Base-by-base conservation (phyloP, 352 stramenopile species). In the Pythium brassicae region DNA sequence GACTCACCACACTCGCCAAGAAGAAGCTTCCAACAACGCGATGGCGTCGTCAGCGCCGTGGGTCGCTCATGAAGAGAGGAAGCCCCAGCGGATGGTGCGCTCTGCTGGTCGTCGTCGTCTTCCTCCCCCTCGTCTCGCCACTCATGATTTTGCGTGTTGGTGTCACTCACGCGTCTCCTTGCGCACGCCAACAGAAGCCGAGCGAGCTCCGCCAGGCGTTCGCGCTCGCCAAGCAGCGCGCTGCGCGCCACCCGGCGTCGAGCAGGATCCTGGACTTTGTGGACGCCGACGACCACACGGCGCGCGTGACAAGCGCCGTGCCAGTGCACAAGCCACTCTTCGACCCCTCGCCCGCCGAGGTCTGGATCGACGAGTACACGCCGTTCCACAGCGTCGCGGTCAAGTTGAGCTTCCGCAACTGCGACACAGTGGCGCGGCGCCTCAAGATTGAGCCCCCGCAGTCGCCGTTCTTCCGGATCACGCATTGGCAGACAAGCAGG, bases 361-460 rank as follows among this genome's bases (percentile, higher is more conserved):
- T 98, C 48, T 87, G 90, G 68, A 98, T 98, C 62, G 84, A 96
- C 50, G 83, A 97, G 57, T 98, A 98, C 70, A 89, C 80, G 42
- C 85, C 92, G 4, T 98, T 97, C 63, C 63, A 94, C 25, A 67
- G 69, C 11, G 67, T 92, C 51, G 76, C 67, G 10, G 74, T 92
- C 53, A 96, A 91, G 50, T 69, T 98, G 14, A 87, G 64, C 53
- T 96, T 98, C 65, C 83, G 90, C 58, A 98, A 98, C 76, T 93
- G 90, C 57, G 90, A 97, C 68, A 70, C 78, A 14, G 92, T 97
- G 15, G 83, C 89, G 57, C 80, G 94, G 29, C 76, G 95, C 42
- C 72, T 98, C 55, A 93, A 93, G 59, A 83, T 98, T 44, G 71
- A 97, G 22, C 65, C 78, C 43, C 76, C 86, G 14, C 74, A 92